Base-by-base conservation (phyloP, 2,329 filamentous ascomycete genomes). In the Cercospora canescens region DNA sequence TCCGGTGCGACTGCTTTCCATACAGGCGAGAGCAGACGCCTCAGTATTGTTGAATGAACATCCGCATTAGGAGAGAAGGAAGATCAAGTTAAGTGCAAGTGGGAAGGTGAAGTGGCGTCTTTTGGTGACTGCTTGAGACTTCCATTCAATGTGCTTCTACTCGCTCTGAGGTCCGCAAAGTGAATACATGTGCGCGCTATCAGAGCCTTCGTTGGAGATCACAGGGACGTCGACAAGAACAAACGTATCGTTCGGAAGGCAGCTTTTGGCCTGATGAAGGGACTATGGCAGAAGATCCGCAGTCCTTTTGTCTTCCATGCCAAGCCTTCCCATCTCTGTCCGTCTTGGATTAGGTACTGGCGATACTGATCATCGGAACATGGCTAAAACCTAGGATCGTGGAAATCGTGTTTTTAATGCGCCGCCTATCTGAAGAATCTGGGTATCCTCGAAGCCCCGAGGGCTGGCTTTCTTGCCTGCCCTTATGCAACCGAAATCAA, bases 401-500 rank as follows among this genome's bases (percentile, higher is more conserved):
- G 35, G 37, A 52, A 48, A 32, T 66, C 26, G 26, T 45, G 8
- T 60, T 52, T 1, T 57, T 56, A 18, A 28, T 57, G 11, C 32
- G 12, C 24, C 45, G 24, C 39, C 39, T 62, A 54, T 62, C 59
- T 45, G 54, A 62, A 41, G 39, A n/a, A 54, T 45, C 59, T 62
- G 59, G 41, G 39, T 35, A 52, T 28, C 21, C 48, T 54, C 32
- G 45, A 56, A n/a, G 32, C 59, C 48, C 54, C 32, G 50, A 62
- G 30, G 37, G 50, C 8, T 55, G 60, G 24, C n/a, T 41, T 7
- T 32, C 35, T 50, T 56, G 32, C 60, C 50, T n/a, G 21, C 41
- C 41, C 16, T 16, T 26, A 59, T 60, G 62, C 54, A 64, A 59
- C 39, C 37, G 35, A 56, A 64, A 16, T n/a, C 55, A 52, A 64